Conservation (phyloP, 805 yeast species). For the Suhomyces xylopsoci region DNA sequence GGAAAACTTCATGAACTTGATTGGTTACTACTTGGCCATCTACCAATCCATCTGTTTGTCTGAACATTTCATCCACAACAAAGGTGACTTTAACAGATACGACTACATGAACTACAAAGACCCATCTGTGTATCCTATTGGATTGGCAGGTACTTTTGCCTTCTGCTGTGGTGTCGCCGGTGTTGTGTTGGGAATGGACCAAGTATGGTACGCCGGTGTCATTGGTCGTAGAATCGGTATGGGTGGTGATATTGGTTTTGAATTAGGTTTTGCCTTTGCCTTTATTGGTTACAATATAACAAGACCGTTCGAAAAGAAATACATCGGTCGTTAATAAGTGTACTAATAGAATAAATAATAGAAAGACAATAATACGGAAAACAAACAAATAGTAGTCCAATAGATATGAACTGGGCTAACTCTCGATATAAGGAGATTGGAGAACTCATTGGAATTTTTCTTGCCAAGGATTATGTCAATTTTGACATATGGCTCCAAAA, state of each 20-base stretch:
- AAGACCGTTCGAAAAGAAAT: conserved; percentile 67
- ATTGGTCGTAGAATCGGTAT: conserved; percentile 59
- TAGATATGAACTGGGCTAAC: too few relatives aligned
- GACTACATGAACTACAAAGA: conserved; percentile 61
- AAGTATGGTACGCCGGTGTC: conserved; percentile 79
- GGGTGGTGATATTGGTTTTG: conserved; percentile 90
- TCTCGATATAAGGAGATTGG: background rate
- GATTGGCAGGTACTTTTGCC: conserved; percentile 73
- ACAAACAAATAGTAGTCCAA: background rate
- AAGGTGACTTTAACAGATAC: conserved; percentile 57
- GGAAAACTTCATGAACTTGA: conserved; percentile 85
- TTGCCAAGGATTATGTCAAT: background rate
- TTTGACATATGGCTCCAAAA: background rate
- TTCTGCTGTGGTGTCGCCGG: conserved; percentile 85
- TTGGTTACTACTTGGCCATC: conserved; percentile 87
- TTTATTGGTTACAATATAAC: conserved; percentile 55
- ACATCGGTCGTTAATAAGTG: conserved; percentile 46
- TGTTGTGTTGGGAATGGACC: conserved; percentile 83
- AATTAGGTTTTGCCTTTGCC: conserved; percentile 66
- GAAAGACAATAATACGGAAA: background rate
- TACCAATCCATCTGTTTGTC: conserved; percentile 72
- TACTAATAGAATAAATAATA: background rate
- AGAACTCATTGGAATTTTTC: too few relatives aligned
- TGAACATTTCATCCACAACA: conserved; percentile 80
- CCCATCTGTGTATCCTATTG: conserved; percentile 61